Evolutionary conservation across 805 yeast genomes (phyloP), one percentile per base, ranked within the genome.

Genomic region (Lipomyces sp.): DNA sequence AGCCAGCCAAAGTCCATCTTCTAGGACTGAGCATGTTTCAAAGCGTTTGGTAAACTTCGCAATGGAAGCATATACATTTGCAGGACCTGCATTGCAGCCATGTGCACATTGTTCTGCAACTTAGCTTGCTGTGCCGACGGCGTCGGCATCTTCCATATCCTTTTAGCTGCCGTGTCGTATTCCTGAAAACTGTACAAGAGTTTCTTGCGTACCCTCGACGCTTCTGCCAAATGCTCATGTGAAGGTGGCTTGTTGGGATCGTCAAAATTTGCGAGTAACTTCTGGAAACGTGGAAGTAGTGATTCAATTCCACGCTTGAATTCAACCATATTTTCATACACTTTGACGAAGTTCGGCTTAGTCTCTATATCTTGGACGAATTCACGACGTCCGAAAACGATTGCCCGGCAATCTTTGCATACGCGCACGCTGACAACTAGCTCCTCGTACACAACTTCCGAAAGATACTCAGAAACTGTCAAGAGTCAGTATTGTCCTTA

Each of bases 321-420:
- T 60, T 80, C 79, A 29, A 76, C 74, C 62, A 85, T 77, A n/a
- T 78, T 77, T 39, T 78, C 79, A 72, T 82, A 83, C 42, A 79
- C 76, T n/a, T 73, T 72, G 8, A 85, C 69, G 3, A 86, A 63
- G 2, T 78, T 74, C 2, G 80, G 78, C 0, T 74, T 72, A 1
- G 56, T 55, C 8, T 71, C 67, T 2, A 76, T 34, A 60, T 86
- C 90, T 37, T 74, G 74, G 6, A 73, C 64, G 70, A 84, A 83
- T 62, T 85, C 84, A 71, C 86, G 82, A 58, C 83, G 86, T 50
- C 83, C 80, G 65, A 90, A 86, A 34, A 93, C 77, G 3, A 79
- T 77, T 67, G 85, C 80, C 62, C 89, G 87, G 78, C 99, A 94
- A 37, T 81, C 78, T 2, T 82, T 77, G 77, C 98, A 94, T 42